Percentiles rank a stretch among this genome's conserved stretches.
Evolutionary conservation across 441 rosid species (phyloP).

Genomic region (Francoa sonchifolia): DNA sequence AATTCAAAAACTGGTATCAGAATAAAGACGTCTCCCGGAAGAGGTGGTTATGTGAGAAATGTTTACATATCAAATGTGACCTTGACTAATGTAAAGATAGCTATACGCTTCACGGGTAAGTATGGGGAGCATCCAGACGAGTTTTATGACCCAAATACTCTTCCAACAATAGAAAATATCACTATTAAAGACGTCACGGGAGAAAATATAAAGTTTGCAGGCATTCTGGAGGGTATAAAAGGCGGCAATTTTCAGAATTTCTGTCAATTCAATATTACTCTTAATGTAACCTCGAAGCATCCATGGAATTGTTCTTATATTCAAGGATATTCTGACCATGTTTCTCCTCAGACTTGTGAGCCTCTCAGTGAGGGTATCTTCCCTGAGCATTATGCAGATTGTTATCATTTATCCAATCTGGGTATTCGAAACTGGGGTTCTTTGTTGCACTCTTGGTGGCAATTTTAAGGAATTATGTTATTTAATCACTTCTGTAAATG

Average conservation of each 20-base stretch:
- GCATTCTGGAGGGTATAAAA: slow-evolving; percentile 71
- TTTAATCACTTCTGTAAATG: slow-evolving; percentile 16
- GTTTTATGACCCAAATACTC: slow-evolving; percentile 50
- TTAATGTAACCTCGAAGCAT: slow-evolving; percentile 31
- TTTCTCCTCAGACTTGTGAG: slow-evolving; percentile 62
- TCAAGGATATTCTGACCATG: slow-evolving; percentile 64
- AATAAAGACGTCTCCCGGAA: slow-evolving; percentile 81
- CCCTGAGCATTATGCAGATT: slow-evolving; percentile 55
- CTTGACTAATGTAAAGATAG: slow-evolving; percentile 42
- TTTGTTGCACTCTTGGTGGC: slow-evolving; percentile 62
- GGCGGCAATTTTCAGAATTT: slow-evolving; percentile 51
- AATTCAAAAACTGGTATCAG: slow-evolving; percentile 56
- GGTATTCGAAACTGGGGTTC: slow-evolving; percentile 29
- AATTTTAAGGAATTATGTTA: no score
- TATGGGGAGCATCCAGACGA: slow-evolving; percentile 94
- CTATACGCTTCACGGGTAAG: slow-evolving; percentile 51
- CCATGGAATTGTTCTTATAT: slow-evolving; percentile 78
- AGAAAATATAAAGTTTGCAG: slow-evolving; percentile 48
- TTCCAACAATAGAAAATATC: slow-evolving; percentile 53
- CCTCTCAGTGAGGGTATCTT: slow-evolving; percentile 40
- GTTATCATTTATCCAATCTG: slow-evolving; percentile 43
- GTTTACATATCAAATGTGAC: slow-evolving; percentile 49
- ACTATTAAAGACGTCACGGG: slow-evolving; percentile 65
- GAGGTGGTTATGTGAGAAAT: slow-evolving; percentile 88
- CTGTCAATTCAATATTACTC: slow-evolving; percentile 58